These are phyloP conservation scores for Colletotrichum sp. DNA, from an alignment of 2,329 filamentous ascomycete species.

Conservation along the genomic window DNA sequence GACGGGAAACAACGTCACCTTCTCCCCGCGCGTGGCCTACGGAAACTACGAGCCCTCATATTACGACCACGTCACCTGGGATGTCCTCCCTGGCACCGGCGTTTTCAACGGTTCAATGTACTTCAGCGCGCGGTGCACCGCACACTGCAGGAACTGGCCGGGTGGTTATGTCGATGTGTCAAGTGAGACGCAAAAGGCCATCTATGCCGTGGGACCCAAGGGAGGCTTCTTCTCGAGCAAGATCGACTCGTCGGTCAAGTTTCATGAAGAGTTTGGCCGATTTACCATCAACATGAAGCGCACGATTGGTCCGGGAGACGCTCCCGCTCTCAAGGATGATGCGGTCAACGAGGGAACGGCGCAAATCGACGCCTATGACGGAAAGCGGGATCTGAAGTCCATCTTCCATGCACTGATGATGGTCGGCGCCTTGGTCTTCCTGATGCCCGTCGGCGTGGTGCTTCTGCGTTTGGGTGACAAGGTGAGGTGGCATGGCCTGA, in stretches of 20 bases:
- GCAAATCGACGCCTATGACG: slow-evolving; percentile 29
- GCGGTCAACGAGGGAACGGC: slow-evolving; percentile 39
- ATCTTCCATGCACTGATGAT: slow-evolving; percentile 56
- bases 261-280: slow-evolving; percentile 57
- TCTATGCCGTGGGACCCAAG: slow-evolving; percentile 61
- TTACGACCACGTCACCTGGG: slow-evolving; percentile 46
- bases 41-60: slow-evolving; percentile 58
- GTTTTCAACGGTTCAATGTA: slow-evolving; percentile 50
- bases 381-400: slow-evolving; percentile 40
- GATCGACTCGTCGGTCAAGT: slow-evolving; percentile 48
- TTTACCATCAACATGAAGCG: slow-evolving; percentile 61
- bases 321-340: slow-evolving; percentile 41
- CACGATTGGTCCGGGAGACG: slow-evolving; percentile 49
- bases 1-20: slow-evolving; percentile 53
- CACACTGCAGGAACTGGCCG: slow-evolving; percentile 57
- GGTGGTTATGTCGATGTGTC: slow-evolving; percentile 54
- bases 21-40: slow-evolving; percentile 57
- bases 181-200: slow-evolving; percentile 51
- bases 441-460: slow-evolving; percentile 62
- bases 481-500: slow-evolving; percentile 59
- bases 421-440: slow-evolving; percentile 57
- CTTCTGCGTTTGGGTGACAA: slow-evolving; percentile 56
- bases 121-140: slow-evolving; percentile 55
- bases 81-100: slow-evolving; percentile 51
- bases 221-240: slow-evolving; percentile 47